Base-by-base conservation (phyloP, 2,329 filamentous ascomycete genomes). In the Periconia macrospinosa region DNA sequence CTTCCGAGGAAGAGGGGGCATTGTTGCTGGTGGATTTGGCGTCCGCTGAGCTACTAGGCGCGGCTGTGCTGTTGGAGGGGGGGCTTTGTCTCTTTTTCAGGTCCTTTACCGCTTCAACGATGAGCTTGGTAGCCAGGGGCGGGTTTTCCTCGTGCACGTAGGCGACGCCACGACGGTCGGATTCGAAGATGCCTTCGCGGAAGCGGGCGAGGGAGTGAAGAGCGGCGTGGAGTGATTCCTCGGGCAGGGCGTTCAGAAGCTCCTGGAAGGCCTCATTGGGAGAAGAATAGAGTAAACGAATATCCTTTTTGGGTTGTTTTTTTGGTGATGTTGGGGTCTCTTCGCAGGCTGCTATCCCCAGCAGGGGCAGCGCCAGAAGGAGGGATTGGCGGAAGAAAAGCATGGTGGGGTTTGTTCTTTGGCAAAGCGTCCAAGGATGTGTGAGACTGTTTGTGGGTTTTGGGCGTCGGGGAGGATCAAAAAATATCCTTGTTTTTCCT, bases 121-220 rank as follows among this genome's bases (percentile, higher is more conserved):
- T 79, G 58, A 90, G 77, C 53, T 83, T 82, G 10, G 81, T 83
- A 17, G 86, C 86, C 37, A 89, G 77, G 37, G 81, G 78, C 19
- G 85, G 81, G 66, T 90, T 81, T 58, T 82, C 80, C 42, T 78
- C 76, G 73, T 86, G 82, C 27, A 89, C 79, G 33, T 81, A 83
- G 69, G 88, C 83, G 50, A 89, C 78, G 23, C 86, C 86, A 11
- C 81, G 78, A 60, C 79, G 80, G 65, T 89, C 87, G 58, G 85
- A 83, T 58, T 83, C 80, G 70, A 86, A 89, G 52, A 90, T 81
- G 54, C 87, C 88, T 66, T 89, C 83, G 68, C 85, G 82, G 74
- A 86, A 90, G 66, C 84, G 83, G 45, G 81, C 79, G 44, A 83
- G 81, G 56, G 80, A 77, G 70, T 89, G 86, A 30, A 92, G 78